Evolutionary conservation across 768 basidiomycete genomes (phyloP).

Genomic region (Hypholoma sublateritium): DNA sequence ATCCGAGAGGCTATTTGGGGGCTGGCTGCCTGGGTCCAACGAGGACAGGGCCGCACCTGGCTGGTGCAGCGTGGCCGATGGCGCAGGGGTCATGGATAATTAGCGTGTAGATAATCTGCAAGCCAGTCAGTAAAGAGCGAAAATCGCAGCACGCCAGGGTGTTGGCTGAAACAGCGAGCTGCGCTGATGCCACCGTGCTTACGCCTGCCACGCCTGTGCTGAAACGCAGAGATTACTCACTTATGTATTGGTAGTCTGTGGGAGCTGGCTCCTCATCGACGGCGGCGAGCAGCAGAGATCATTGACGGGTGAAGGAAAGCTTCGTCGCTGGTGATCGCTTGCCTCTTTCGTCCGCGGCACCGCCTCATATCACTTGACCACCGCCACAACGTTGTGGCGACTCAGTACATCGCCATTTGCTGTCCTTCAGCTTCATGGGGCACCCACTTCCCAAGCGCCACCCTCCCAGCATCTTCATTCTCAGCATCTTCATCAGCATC

Average conservation of each 20-base stretch:
- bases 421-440: not conserved
- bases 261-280: not conserved
- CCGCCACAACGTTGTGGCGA: too few species aligned
- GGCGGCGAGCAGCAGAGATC: slow-evolving; percentile 1
- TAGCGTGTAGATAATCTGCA: slow-evolving; percentile 3
- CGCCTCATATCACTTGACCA: not conserved
- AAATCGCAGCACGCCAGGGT: too few species aligned
- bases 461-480: too few species aligned
- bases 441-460: not conserved
- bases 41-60: slow-evolving; percentile 4
- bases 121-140: not conserved
- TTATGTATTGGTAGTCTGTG: slow-evolving; percentile 2
- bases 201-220: not conserved
- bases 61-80: not conserved
- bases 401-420: too few species aligned
- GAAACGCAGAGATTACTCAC: not conserved
- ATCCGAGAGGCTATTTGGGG: not conserved
- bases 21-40: slow-evolving; percentile 2
- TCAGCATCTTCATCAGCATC: too few species aligned
- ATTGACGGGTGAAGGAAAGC: not conserved
- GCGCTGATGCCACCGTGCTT: not conserved
- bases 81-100: not conserved
- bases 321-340: not conserved
- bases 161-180: slow-evolving; percentile 1
- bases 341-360: slow-evolving; percentile 5